Evolutionary conservation across 225 moss, liverwort and hornwort genomes (phyloP).

Genomic region (Polytrichum formosum): DNA sequence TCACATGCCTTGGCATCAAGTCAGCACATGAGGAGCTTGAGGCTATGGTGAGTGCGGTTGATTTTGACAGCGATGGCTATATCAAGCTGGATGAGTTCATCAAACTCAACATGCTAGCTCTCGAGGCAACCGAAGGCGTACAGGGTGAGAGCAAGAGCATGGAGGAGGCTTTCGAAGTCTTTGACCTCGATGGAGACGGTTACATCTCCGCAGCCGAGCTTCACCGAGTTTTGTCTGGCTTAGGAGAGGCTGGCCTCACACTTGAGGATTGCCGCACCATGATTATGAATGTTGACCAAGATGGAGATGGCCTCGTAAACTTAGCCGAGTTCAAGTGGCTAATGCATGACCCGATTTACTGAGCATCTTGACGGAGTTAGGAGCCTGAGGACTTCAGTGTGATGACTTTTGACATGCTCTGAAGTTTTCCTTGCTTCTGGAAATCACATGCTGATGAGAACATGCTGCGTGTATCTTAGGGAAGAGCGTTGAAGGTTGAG

Average conservation of each 20-base stretch:
- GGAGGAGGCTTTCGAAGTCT: conserved; percentile 45
- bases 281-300: conserved; percentile 40
- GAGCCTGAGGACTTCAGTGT: no score
- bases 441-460: no score
- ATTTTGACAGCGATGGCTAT: conserved; percentile 58
- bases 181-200: conserved; percentile 39
- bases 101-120: conserved; percentile 28
- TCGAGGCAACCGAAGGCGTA: conserved; percentile 22
- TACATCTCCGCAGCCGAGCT: conserved; percentile 44
- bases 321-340: conserved; percentile 42
- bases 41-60: conserved; percentile 57
- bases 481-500: no score
- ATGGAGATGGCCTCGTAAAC: conserved; percentile 44
- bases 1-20: conserved; percentile 33
- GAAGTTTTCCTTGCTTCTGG: no score
- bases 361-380: background rate
- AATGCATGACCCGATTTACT: conserved; percentile 36
- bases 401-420: no score
- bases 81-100: conserved; percentile 42
- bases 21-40: conserved; percentile 33
- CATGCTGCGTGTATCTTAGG: no score
- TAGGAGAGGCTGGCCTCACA: conserved; percentile 40
- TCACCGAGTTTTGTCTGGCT: conserved; percentile 30
- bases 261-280: conserved; percentile 43
- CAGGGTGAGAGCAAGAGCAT: conserved; percentile 20